These are phyloP conservation scores for Polytrichum formosum DNA, from an alignment of 225 moss, liverwort and hornwort species.

Conservation along the genomic window DNA sequence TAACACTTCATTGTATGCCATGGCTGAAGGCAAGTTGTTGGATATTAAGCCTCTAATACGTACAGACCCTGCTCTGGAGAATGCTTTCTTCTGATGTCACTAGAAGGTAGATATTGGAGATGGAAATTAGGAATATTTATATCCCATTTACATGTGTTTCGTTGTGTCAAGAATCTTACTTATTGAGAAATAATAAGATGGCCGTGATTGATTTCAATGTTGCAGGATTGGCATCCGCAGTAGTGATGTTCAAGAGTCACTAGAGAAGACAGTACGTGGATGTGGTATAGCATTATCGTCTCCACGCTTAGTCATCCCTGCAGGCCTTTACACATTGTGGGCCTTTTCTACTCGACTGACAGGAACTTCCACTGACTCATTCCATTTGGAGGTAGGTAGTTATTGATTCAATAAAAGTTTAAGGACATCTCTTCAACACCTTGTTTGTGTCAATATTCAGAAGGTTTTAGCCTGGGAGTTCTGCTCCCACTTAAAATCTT, in stretches of 20 bases:
- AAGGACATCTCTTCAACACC: background rate
- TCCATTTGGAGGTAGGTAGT: conserved; percentile 48
- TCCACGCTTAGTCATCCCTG: conserved; percentile 77
- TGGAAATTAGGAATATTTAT: background rate
- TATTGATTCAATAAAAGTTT: background rate
- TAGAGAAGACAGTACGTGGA: conserved; percentile 69
- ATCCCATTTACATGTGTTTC: too few relatives aligned
- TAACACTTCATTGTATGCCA: too few relatives aligned
- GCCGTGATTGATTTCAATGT: too few relatives aligned
- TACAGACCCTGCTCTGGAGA: background rate
- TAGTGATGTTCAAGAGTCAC: conserved; percentile 60
- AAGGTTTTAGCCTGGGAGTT: too few relatives aligned
- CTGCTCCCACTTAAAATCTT: too few relatives aligned
- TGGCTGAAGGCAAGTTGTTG: background rate
- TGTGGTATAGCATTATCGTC: conserved; percentile 71
- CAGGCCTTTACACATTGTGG: conserved; percentile 61
- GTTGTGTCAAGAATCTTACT: too few relatives aligned
- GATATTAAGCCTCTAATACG: background rate
- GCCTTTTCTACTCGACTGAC: conserved; percentile 48
- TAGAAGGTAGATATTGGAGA: conserved; percentile 5
- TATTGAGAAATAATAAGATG: too few relatives aligned
- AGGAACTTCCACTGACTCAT: conserved; percentile 33
- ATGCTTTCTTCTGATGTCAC: background rate
- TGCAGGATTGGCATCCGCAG: conserved; percentile 79
- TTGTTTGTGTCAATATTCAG: too few relatives aligned